Conservation (phyloP, 345 rosid genomes). For the Brassica nigra region DNA sequence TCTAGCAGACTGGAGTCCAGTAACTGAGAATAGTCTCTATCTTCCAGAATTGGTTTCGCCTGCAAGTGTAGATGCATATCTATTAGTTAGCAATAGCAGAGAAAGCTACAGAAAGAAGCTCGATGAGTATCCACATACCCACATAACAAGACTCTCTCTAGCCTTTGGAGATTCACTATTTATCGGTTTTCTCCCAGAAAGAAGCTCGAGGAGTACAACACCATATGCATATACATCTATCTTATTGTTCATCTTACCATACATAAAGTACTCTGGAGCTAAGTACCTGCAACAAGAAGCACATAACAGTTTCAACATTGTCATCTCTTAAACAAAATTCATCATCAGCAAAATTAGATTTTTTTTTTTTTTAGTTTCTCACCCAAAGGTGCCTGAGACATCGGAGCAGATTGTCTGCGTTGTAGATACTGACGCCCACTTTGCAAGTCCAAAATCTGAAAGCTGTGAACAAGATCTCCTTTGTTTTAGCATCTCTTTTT, state of each 20-base stretch:
- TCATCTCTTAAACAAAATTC: conserved; percentile 44
- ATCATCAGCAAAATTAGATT: not conserved
- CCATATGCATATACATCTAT: conserved; percentile 93
- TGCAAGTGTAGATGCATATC: conserved; percentile 30
- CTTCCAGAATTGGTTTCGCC: conserved; percentile 78
- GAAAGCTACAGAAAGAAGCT: not conserved
- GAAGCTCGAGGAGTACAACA: conserved; percentile 97
- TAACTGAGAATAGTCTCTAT: conserved; percentile 56
- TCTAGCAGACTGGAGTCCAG: conserved; percentile 55
- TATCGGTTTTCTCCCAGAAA: conserved; percentile 85
- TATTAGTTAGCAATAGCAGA: conserved; percentile 4
- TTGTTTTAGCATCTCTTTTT: conserved; percentile 9
- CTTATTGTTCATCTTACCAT: conserved; percentile 84
- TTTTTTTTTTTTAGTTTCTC: not conserved
- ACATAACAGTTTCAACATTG: not conserved
- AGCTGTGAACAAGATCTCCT: conserved; percentile 52
- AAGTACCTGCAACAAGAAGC: conserved; percentile 63
- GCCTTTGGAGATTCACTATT: conserved; percentile 61
- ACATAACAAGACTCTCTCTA: conserved; percentile 85
- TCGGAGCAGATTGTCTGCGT: conserved; percentile 69
- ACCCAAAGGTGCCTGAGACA: conserved; percentile 97
- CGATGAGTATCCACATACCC: conserved; percentile 59
- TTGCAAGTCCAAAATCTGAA: conserved; percentile 94
- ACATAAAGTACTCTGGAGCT: conserved; percentile 98
- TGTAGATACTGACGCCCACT: conserved; percentile 62